phyloP scores from a whole-genome alignment of 345 rosid species.

The Syzygium aromaticum region DNA sequence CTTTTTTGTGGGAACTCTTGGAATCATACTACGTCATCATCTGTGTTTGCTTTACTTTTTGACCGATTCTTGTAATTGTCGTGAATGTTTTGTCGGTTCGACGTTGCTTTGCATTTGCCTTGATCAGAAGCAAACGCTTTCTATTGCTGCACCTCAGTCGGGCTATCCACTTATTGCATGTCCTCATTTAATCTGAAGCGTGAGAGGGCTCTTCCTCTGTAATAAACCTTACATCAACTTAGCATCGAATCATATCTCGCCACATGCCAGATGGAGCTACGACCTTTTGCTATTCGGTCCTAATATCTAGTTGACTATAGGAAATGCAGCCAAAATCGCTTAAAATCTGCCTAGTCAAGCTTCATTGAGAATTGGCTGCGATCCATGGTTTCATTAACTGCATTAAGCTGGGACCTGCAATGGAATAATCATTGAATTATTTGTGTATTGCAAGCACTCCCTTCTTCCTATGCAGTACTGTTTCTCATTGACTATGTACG shows the following conservation, averaged over 20 bases:
- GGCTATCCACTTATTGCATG: neutral
- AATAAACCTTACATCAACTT: neutral
- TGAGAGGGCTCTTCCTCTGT: neutral
- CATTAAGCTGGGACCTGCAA: neutral
- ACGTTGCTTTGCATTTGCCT: neutral
- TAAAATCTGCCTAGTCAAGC: neutral
- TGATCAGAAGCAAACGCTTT: neutral
- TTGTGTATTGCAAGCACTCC: neutral
- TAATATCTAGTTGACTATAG: neutral
- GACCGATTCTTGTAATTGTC: neutral
- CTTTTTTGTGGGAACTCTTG: neutral
- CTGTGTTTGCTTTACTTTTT: neutral
- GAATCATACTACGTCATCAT: neutral
- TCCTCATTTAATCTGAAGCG: neutral
- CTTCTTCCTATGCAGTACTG: neutral
- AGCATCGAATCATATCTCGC: neutral
- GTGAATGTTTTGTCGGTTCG: neutral
- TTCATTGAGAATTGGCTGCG: neutral
- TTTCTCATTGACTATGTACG: neutral
- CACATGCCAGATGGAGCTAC: neutral
- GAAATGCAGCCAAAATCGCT: neutral
- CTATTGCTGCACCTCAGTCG: neutral
- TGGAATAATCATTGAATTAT: neutral
- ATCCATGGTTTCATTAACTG: neutral
- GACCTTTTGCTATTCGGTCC: neutral